Percentiles rank a stretch among this genome's conserved stretches.
phyloP scores from a whole-genome alignment of 257 asterid species.

The Petrea volubilis region DNA sequence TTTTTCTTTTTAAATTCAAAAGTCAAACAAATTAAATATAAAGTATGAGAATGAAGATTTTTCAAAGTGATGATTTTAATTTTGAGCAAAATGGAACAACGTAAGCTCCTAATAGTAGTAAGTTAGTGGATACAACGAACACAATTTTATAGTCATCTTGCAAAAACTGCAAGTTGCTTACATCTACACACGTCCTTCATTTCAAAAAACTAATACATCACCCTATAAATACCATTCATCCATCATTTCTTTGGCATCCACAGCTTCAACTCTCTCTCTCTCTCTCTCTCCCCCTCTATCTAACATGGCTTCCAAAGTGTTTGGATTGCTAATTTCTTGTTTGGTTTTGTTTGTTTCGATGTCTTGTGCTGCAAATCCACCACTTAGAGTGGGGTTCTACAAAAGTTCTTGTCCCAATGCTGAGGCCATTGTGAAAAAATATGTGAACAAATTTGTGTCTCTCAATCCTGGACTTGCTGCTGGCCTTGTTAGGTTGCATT shows the following conservation, averaged over 20 bases:
- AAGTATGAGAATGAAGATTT: too few relatives aligned
- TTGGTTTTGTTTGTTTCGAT: constrained; percentile 13
- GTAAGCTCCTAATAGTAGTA: too few relatives aligned
- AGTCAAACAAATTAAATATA: too few relatives aligned
- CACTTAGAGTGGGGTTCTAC: constrained; percentile 50
- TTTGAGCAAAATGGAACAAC: too few relatives aligned
- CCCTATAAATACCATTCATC: constrained; percentile 14
- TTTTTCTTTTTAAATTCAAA: too few relatives aligned
- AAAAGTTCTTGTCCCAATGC: constrained; percentile 45
- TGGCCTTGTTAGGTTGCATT: constrained; percentile 67
- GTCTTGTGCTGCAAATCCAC: constrained; percentile 3
- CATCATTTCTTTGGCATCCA: neutral
- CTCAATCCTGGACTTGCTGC: constrained; percentile 63
- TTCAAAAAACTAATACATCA: neutral
- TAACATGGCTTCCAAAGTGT: constrained; percentile 18
- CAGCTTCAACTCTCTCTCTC: neutral
- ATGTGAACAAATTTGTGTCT: constrained; percentile 39
- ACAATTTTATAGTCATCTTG: neutral
- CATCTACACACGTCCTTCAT: constrained; percentile 26
- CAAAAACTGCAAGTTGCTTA: constrained; percentile 22
- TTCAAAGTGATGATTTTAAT: too few relatives aligned
- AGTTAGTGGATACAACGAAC: neutral
- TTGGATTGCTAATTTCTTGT: too few relatives aligned
- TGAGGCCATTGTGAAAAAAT: constrained; percentile 46
- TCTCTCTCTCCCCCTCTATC: neutral